Evolutionary conservation across 495 filamentous ascomycete species (phyloP).

Genomic region (Penicillium crystallinum): DNA sequence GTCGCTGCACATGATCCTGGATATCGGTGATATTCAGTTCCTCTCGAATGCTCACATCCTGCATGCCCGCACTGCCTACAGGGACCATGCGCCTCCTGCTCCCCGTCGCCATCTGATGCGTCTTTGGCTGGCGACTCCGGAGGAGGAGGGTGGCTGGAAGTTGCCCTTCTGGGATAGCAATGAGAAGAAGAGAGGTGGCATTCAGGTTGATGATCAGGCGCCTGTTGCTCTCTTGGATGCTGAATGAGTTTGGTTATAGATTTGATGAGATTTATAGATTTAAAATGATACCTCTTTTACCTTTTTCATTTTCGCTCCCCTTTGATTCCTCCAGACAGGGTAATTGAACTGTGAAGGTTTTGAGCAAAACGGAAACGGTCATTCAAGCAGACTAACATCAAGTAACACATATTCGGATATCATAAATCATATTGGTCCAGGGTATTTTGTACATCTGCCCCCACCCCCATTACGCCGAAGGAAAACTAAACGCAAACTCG

Average conservation of each 20-base stretch:
- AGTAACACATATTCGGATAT: not conserved
- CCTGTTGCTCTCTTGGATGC: conserved; percentile 67
- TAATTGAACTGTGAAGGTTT: not conserved
- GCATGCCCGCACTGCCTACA: conserved; percentile 64
- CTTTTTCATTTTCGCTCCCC: not conserved
- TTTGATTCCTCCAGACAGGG: not conserved
- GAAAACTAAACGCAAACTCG: not conserved
- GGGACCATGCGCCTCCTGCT: conserved; percentile 57
- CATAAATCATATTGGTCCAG: not conserved
- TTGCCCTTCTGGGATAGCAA: conserved; percentile 74
- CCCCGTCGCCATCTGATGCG: conserved; percentile 76
- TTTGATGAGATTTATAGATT: conserved; percentile 11
- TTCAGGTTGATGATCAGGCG: conserved; percentile 75
- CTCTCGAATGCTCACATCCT: conserved; percentile 63
- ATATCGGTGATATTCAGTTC: conserved; percentile 78
- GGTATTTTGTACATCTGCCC: not conserved
- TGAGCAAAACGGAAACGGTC: not conserved
- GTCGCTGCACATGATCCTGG: conserved; percentile 70
- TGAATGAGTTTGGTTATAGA: conserved; percentile 43
- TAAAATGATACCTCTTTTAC: conserved; percentile 15
- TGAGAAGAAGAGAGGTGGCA: conserved; percentile 80
- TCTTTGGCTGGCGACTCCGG: conserved; percentile 76
- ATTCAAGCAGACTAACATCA: not conserved
- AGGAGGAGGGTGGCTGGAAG: conserved; percentile 79
- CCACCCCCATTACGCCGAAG: not conserved